phyloP scores from a whole-genome alignment of 192 early-diverging fungal species.

The Endogone sp. region DNA sequence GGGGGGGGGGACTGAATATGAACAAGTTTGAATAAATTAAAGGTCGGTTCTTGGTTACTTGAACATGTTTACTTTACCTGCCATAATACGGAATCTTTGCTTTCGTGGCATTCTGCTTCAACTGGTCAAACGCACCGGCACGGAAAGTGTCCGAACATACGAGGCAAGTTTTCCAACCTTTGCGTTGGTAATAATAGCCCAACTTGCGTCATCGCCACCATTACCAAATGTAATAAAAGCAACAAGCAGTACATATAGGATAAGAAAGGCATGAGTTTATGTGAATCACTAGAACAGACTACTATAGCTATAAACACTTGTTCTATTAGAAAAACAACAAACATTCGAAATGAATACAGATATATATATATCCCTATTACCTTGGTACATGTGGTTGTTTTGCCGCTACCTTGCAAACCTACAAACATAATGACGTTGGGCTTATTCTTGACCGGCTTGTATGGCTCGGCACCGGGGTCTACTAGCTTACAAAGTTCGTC shows the following conservation, averaged over 20 bases:
- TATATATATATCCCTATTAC: too few species aligned
- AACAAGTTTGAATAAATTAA: neutral
- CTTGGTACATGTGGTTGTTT: constrained; percentile 98
- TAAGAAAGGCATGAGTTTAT: neutral
- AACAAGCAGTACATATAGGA: neutral
- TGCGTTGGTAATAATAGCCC: constrained; percentile 86
- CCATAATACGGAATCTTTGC: constrained; percentile 98
- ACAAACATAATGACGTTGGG: constrained; percentile 96
- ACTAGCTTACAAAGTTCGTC: constrained; percentile 87
- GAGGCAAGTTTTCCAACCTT: constrained; percentile 89
- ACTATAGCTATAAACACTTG: too few species aligned
- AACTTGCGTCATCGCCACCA: too few species aligned
- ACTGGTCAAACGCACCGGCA: constrained; percentile 97
- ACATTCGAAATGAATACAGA: too few species aligned
- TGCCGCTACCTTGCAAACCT: constrained; percentile 92
- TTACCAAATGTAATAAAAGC: too few species aligned
- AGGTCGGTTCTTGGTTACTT: neutral
- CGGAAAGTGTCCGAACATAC: constrained; percentile 97
- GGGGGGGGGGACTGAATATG: neutral
- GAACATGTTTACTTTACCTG: too few species aligned
- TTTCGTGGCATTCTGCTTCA: constrained; percentile 96
- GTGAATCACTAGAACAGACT: too few species aligned
- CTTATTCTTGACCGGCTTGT: constrained; percentile 79
- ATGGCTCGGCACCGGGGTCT: constrained; percentile 83
- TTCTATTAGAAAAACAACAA: too few species aligned